Percentiles rank a stretch among this genome's conserved stretches.
Evolutionary conservation across 306 rosid species (phyloP).

Genomic region (Rosa lucieae): DNA sequence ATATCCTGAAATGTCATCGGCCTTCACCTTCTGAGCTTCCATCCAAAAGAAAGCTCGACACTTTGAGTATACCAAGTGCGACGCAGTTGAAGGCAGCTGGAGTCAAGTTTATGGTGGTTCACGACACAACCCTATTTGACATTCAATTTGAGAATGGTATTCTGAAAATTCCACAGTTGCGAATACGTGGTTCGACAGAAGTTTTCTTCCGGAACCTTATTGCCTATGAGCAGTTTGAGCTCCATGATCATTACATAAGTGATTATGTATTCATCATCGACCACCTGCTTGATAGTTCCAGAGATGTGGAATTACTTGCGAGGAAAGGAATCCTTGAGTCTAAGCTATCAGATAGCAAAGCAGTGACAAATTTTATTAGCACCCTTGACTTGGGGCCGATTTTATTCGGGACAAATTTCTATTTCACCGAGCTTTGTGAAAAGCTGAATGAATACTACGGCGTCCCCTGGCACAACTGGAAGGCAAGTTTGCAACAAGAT

Average conservation of each 20-base stretch:
- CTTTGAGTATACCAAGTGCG: slow-evolving; percentile 24
- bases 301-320: slow-evolving; percentile 18
- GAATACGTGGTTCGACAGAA: slow-evolving; percentile 13
- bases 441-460: not conserved
- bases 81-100: slow-evolving; percentile 20
- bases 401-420: not conserved
- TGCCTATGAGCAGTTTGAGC: slow-evolving; percentile 39
- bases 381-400: slow-evolving; percentile 28
- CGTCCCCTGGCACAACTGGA: slow-evolving; percentile 24
- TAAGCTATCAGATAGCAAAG: slow-evolving; percentile 22
- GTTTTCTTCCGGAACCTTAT: slow-evolving; percentile 21
- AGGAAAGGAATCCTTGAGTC: slow-evolving; percentile 6
- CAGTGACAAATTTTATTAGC: slow-evolving; percentile 11
- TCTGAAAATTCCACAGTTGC: slow-evolving; percentile 31
- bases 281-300: slow-evolving; percentile 13
- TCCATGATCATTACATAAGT: slow-evolving; percentile 12
- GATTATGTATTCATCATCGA: slow-evolving; percentile 25
- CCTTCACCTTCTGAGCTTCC: slow-evolving; percentile 1
- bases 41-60: not conserved
- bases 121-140: slow-evolving; percentile 16
- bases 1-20: slow-evolving; percentile 7
- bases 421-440: slow-evolving; percentile 11
- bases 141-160: slow-evolving; percentile 9
- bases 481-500: slow-evolving; percentile 29
- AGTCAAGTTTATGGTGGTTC: slow-evolving; percentile 9